Percentiles rank a stretch among this genome's conserved stretches.
These are phyloP conservation scores for Hyphopichia wangnamkhiaoensis DNA, from an alignment of 1,139 yeast genomes.

Conservation along the genomic window DNA sequence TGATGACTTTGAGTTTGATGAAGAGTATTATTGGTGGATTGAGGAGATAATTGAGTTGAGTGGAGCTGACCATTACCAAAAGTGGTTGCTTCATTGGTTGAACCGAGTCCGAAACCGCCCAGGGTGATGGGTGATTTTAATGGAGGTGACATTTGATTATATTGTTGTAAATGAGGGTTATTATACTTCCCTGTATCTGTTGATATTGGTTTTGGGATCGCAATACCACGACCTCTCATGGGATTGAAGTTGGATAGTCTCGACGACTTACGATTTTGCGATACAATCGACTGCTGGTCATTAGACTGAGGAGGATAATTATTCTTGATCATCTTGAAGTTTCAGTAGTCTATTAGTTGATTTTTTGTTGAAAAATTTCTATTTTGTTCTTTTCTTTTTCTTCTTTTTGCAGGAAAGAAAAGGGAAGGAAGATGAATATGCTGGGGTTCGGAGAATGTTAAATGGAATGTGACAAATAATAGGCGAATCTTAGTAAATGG, in stretches of 20 bases:
- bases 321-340: slow-evolving; percentile 1
- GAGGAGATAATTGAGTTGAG: slow-evolving; percentile 1
- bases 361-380: too few species aligned
- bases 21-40: not conserved
- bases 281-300: slow-evolving; percentile 9
- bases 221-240: slow-evolving; percentile 9
- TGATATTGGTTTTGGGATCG: not conserved
- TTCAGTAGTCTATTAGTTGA: too few species aligned
- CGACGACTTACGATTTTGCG: slow-evolving; percentile 13
- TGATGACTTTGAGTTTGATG: slow-evolving; percentile 2
- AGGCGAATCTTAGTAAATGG: too few species aligned
- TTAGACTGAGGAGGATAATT: not conserved
- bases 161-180: slow-evolving; percentile 3
- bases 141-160: slow-evolving; percentile 3
- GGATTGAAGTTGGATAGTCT: slow-evolving; percentile 19
- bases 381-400: too few species aligned
- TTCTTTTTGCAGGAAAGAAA: too few species aligned
- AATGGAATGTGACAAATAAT: too few species aligned
- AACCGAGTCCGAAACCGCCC: not conserved
- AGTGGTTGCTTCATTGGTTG: not conserved
- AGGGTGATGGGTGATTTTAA: slow-evolving; percentile 1
- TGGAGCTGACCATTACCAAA: not conserved
- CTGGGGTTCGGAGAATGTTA: too few species aligned
- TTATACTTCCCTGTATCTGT: not conserved
- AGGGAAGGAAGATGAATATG: too few species aligned